Percentiles rank a stretch among this genome's conserved stretches.
Evolutionary conservation across 2,329 filamentous ascomycete genomes (phyloP).

Genomic region (Leptosphaerulina australis): DNA sequence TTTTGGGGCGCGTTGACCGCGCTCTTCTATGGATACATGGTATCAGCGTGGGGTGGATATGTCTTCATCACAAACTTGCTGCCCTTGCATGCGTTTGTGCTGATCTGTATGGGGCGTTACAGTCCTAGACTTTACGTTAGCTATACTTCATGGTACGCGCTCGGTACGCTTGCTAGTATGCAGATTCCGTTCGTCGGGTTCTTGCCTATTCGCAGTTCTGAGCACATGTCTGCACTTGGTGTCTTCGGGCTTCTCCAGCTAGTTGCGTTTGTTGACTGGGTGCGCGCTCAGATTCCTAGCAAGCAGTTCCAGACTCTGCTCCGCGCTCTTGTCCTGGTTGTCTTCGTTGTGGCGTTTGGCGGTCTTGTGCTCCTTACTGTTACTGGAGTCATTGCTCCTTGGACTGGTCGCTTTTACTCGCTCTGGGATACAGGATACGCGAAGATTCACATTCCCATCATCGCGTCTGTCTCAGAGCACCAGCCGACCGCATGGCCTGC

Average conservation of each 20-base stretch:
- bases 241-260: slow-evolving; percentile 96
- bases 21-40: slow-evolving; percentile 99
- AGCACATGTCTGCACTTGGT: slow-evolving; percentile 96
- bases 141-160: slow-evolving; percentile 97
- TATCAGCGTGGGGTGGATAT: slow-evolving; percentile 98
- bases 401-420: slow-evolving; percentile 98
- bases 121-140: slow-evolving; percentile 93
- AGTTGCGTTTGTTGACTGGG: slow-evolving; percentile 87
- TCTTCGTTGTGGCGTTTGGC: slow-evolving; percentile 74
- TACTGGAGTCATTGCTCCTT: slow-evolving; percentile 90
- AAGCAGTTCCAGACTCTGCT: slow-evolving; percentile 95
- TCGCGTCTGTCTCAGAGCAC: slow-evolving; percentile 99
- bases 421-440: slow-evolving; percentile 98
- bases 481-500: slow-evolving; percentile 98
- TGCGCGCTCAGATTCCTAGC: slow-evolving; percentile 84
- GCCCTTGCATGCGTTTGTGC: slow-evolving; percentile 88
- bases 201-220: slow-evolving; percentile 92
- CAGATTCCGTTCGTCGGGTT: slow-evolving; percentile 99
- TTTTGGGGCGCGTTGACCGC: slow-evolving; percentile 95
- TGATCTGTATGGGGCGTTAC: slow-evolving; percentile 96
- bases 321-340: slow-evolving; percentile 72
- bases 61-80: slow-evolving; percentile 99
- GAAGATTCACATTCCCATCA: slow-evolving; percentile 99
- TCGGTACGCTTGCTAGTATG: slow-evolving; percentile 97
- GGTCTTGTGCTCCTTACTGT: slow-evolving; percentile 84